phyloP scores from a whole-genome alignment of 805 yeast genomes.

The Nakazawaea holstii region DNA sequence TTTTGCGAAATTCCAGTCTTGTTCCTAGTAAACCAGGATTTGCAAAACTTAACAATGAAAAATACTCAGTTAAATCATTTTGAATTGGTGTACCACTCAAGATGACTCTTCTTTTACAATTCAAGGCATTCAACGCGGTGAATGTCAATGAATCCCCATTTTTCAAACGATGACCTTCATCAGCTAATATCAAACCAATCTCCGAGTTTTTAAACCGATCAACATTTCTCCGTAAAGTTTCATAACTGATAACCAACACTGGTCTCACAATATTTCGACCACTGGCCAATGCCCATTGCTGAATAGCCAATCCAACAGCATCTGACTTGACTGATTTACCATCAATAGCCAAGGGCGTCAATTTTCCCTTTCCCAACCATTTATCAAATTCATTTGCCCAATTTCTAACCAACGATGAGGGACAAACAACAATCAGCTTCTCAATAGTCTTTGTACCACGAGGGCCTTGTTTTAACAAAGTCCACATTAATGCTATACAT shows the following conservation, averaged over 20 bases:
- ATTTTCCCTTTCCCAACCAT: slow-evolving; percentile 91
- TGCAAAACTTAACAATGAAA: slow-evolving; percentile 83
- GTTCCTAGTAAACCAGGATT: slow-evolving; percentile 92
- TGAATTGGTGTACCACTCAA: slow-evolving; percentile 96
- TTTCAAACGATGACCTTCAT: slow-evolving; percentile 79
- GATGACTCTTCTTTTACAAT: slow-evolving; percentile 85
- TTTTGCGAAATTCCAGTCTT: slow-evolving; percentile 74
- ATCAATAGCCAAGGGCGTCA: slow-evolving; percentile 86
- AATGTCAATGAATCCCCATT: slow-evolving; percentile 92
- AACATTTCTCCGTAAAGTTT: slow-evolving; percentile 83
- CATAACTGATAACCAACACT: slow-evolving; percentile 89
- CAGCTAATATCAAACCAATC: slow-evolving; percentile 82
- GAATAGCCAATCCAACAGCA: slow-evolving; percentile 63
- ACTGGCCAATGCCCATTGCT: slow-evolving; percentile 80
- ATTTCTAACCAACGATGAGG: slow-evolving; percentile 86
- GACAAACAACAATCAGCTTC: slow-evolving; percentile 91
- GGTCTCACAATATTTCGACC: slow-evolving; percentile 92
- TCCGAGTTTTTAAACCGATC: slow-evolving; percentile 69
- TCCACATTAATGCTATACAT: slow-evolving; percentile 90
- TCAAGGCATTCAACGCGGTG: slow-evolving; percentile 76
- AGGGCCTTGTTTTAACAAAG: slow-evolving; percentile 83
- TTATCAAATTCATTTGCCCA: slow-evolving; percentile 96
- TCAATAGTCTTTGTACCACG: slow-evolving; percentile 77
- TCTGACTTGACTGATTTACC: slow-evolving; percentile 76
- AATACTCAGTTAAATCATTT: slow-evolving; percentile 90